Evolutionary conservation across 2,329 filamentous ascomycete species (phyloP).

Genomic region (Aureobasidium sp.): DNA sequence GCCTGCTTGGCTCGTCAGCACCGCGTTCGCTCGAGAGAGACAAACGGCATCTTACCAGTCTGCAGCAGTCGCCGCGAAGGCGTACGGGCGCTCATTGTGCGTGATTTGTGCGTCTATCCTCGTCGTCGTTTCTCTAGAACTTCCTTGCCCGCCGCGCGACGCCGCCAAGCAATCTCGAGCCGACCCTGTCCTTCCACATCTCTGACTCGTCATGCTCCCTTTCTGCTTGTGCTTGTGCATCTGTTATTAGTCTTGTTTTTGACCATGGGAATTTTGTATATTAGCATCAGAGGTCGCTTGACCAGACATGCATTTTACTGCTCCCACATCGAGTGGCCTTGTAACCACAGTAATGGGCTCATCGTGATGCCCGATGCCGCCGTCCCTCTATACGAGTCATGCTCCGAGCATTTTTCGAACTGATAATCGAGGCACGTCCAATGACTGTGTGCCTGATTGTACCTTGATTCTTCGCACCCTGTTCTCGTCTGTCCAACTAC

Average conservation of each 20-base stretch:
- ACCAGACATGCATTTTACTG: background rate
- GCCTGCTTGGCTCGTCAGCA: slow-evolving; percentile 6
- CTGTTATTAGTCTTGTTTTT: background rate
- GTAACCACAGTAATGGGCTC: background rate
- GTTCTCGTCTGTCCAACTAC: background rate
- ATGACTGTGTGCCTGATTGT: background rate
- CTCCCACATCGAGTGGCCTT: background rate
- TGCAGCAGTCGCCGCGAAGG: slow-evolving; percentile 53
- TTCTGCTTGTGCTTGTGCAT: background rate
- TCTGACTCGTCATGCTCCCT: background rate
- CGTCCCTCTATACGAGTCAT: background rate
- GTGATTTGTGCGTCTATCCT: background rate
- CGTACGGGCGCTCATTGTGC: slow-evolving; percentile 55
- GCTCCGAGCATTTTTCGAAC: background rate
- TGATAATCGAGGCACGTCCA: slow-evolving; percentile 2
- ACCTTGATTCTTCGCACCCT: background rate
- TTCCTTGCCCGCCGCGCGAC: background rate
- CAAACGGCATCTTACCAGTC: slow-evolving; percentile 43
- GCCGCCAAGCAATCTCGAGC: background rate
- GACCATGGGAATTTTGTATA: background rate
- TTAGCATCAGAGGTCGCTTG: background rate
- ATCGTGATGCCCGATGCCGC: background rate
- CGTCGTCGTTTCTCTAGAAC: background rate
- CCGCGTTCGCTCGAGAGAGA: background rate
- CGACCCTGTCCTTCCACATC: background rate